Percentiles rank a stretch among this genome's conserved stretches.
phyloP scores from a whole-genome alignment of 805 yeast genomes.

The Debaryomyces hansenii region DNA sequence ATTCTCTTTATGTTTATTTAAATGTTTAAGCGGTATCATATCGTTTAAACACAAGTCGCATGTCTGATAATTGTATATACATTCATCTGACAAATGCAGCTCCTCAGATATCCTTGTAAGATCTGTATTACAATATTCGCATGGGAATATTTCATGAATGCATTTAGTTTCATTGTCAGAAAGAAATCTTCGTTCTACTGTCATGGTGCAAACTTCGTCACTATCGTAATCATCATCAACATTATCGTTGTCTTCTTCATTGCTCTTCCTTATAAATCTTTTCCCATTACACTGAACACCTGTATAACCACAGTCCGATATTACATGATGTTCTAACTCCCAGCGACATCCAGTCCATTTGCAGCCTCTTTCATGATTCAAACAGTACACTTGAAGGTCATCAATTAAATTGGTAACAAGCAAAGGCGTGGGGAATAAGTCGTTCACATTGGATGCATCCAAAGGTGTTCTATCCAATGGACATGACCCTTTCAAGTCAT shows the following conservation, averaged over 20 bases:
- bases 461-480: slow-evolving; percentile 62
- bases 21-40: slow-evolving; percentile 35
- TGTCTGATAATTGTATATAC: slow-evolving; percentile 37
- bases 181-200: slow-evolving; percentile 23
- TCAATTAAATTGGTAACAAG: slow-evolving; percentile 60
- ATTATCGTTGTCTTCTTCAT: slow-evolving; percentile 7
- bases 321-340: slow-evolving; percentile 53
- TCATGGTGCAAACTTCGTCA: slow-evolving; percentile 9
- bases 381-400: slow-evolving; percentile 57
- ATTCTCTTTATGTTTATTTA: slow-evolving; percentile 41
- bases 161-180: slow-evolving; percentile 23
- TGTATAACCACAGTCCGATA: slow-evolving; percentile 33
- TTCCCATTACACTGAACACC: slow-evolving; percentile 34
- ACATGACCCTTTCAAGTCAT: slow-evolving; percentile 35
- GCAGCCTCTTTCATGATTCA: slow-evolving; percentile 56
- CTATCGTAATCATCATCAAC: slow-evolving; percentile 6
- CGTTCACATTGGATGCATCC: slow-evolving; percentile 27
- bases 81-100: slow-evolving; percentile 38
- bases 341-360: slow-evolving; percentile 57
- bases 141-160: slow-evolving; percentile 37
- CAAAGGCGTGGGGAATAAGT: slow-evolving; percentile 51
- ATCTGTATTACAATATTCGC: slow-evolving; percentile 34
- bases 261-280: slow-evolving; percentile 8
- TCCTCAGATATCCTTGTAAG: slow-evolving; percentile 29
- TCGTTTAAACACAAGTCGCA: slow-evolving; percentile 46